phyloP scores from a whole-genome alignment of 768 basidiomycete genomes.

The Panellus pusillus region DNA sequence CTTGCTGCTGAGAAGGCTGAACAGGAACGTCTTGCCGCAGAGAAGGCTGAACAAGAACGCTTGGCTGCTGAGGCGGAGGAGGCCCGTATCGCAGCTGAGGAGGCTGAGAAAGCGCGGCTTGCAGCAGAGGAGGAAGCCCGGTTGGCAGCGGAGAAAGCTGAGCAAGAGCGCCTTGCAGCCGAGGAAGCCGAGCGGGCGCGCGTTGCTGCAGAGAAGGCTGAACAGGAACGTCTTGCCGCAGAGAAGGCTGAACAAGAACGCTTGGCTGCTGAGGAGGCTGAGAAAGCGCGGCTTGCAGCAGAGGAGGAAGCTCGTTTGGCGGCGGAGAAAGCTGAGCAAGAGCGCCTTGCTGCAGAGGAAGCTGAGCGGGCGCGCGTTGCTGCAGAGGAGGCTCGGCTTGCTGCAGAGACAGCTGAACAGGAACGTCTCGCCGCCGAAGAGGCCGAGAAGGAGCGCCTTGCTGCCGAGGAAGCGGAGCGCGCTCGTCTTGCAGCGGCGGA shows the following conservation, averaged over 20 bases:
- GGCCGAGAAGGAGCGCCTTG: not conserved
- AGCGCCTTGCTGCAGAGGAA: not conserved
- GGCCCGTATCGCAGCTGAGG: not conserved
- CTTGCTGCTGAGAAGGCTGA: conserved; percentile 4
- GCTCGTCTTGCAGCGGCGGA: not conserved
- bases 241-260: not conserved
- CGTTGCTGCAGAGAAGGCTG: conserved; percentile 1
- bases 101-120: not conserved
- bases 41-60: not conserved
- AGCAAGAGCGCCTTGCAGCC: conserved; percentile 3
- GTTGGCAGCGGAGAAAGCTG: conserved; percentile 1
- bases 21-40: not conserved
- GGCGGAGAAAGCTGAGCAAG: conserved; percentile 1
- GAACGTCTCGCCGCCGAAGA: no score
- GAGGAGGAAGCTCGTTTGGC: not conserved
- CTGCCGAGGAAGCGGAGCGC: not conserved
- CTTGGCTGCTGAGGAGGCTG: not conserved
- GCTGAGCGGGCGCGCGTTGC: conserved; percentile 6
- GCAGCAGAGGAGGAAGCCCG: not conserved
- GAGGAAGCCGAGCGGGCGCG: conserved; percentile 2
- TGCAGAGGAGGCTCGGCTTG: conserved; percentile 1
- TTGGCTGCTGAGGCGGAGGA: not conserved
- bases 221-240: not conserved
- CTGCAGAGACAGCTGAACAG: conserved; percentile 5
- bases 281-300: not conserved